Percentiles rank a stretch among this genome's conserved stretches.
Evolutionary conservation across 345 rosid genomes (phyloP).

Genomic region (Eutrema heterophyllum): DNA sequence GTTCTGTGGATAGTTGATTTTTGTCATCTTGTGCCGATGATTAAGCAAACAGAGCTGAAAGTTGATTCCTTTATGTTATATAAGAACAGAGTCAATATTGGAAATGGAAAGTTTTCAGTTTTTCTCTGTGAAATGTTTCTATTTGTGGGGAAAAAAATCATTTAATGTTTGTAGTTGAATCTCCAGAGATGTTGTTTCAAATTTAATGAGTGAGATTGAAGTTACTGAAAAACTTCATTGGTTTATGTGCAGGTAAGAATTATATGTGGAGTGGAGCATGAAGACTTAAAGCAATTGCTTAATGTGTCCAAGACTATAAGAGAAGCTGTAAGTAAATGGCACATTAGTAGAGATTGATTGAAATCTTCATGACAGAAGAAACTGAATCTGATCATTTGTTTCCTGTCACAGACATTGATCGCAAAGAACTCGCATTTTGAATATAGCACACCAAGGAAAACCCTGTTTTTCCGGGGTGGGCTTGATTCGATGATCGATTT

Average conservation of each 20-base stretch:
- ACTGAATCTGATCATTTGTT: background rate
- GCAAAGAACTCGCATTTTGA: constrained; percentile 61
- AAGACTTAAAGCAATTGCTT: constrained; percentile 63
- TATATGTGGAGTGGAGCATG: constrained; percentile 64
- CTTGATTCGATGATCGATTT: constrained; percentile 31
- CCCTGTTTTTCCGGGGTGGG: constrained; percentile 33
- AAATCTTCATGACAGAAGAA: background rate
- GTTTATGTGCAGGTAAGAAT: constrained; percentile 47
- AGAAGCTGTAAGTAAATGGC: constrained; percentile 54
- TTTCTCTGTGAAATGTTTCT: background rate
- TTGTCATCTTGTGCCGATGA: background rate
- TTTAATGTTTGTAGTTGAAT: background rate
- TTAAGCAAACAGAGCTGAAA: background rate
- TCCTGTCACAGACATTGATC: constrained; percentile 39
- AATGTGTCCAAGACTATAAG: constrained; percentile 59
- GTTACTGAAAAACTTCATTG: background rate
- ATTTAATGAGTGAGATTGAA: background rate
- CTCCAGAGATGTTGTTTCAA: background rate
- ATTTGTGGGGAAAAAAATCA: background rate
- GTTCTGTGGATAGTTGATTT: background rate
- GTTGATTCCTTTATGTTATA: background rate
- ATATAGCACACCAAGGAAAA: constrained; percentile 62
- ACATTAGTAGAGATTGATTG: background rate
- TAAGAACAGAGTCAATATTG: background rate
- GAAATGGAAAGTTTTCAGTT: background rate